Conservation (phyloP, 192 early-diverging fungal genomes). For the Chytriomyces hyalinus region DNA sequence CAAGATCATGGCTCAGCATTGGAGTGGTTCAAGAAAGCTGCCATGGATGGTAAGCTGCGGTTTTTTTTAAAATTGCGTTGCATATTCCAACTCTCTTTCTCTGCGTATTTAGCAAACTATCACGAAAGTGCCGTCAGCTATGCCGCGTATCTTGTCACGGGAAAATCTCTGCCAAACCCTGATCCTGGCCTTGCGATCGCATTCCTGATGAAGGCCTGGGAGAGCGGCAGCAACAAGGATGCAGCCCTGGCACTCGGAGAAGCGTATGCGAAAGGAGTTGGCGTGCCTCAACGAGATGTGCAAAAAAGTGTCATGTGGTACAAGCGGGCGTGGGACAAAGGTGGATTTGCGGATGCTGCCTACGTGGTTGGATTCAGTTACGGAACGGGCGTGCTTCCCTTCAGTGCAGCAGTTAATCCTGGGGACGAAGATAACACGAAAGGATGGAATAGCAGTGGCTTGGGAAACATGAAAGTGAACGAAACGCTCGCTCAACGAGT, state of each 20-base stretch:
- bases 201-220: constrained; percentile 35
- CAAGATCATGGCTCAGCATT: constrained; percentile 25
- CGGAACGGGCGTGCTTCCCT: constrained; percentile 28
- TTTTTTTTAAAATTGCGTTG: background rate
- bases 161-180: constrained; percentile 7
- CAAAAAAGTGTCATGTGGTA: constrained; percentile 37
- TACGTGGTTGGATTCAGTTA: constrained; percentile 33
- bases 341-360: constrained; percentile 29
- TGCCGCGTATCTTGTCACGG: constrained; percentile 29
- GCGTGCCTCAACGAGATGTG: constrained; percentile 23
- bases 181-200: constrained; percentile 33
- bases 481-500: constrained; percentile 5
- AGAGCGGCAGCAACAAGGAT: constrained; percentile 29
- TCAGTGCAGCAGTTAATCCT: constrained; percentile 28
- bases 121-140: constrained; percentile 20
- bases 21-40: constrained; percentile 28
- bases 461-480: constrained; percentile 26
- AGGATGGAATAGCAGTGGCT: constrained; percentile 15
- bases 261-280: constrained; percentile 31
- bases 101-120: constrained; percentile 22
- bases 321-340: constrained; percentile 32
- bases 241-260: constrained; percentile 36
- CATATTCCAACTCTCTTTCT: background rate
- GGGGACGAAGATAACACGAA: constrained; percentile 26
- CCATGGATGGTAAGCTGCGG: constrained; percentile 5